Evolutionary conservation across 2,329 filamentous ascomycete genomes (phyloP).

Genomic region (Trichothecium sympodiale): DNA sequence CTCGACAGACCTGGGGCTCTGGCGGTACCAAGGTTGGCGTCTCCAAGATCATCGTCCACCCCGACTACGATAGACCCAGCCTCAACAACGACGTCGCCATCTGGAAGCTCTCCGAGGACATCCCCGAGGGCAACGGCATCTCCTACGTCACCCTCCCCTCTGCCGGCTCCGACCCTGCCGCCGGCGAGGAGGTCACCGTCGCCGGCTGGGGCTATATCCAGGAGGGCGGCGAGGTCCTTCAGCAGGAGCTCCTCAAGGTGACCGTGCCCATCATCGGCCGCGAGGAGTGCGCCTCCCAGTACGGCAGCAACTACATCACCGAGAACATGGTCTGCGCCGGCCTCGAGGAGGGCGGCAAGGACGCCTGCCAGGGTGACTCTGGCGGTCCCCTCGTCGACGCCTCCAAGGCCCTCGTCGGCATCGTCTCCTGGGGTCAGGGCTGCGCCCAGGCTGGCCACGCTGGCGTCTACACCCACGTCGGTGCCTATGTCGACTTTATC

Average conservation of each 20-base stretch:
- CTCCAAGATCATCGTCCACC: slow-evolving; percentile 12
- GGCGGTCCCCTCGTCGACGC: slow-evolving; percentile 18
- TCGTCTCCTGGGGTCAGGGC: slow-evolving; percentile 19
- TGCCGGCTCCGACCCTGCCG: slow-evolving; percentile 3
- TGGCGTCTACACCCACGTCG: slow-evolving; percentile 18
- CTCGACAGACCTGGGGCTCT: slow-evolving; percentile 6
- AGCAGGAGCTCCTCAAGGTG: slow-evolving; percentile 16
- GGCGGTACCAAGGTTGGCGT: slow-evolving; percentile 15
- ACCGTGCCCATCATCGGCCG: slow-evolving; percentile 17
- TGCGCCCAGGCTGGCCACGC: slow-evolving; percentile 14
- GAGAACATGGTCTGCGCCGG: slow-evolving; percentile 21
- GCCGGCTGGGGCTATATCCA: slow-evolving; percentile 10
- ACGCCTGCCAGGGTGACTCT: slow-evolving; percentile 20
- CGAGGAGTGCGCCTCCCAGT: slow-evolving; percentile 14
- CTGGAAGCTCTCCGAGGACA: slow-evolving; percentile 15
- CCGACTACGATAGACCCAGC: slow-evolving; percentile 10
- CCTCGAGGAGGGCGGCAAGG: slow-evolving; percentile 13
- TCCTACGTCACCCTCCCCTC: slow-evolving; percentile 3
- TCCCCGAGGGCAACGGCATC: slow-evolving; percentile 6
- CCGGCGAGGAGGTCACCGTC: not conserved
- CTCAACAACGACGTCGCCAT: slow-evolving; percentile 17
- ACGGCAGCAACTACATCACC: slow-evolving; percentile 13
- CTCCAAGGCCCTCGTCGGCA: slow-evolving; percentile 12
- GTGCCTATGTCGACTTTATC: slow-evolving; percentile 14
- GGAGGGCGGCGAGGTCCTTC: slow-evolving; percentile 6